Percentiles rank a stretch among this genome's conserved stretches.
Conservation (phyloP, 768 basidiomycete genomes). For the Leccinum broughii region DNA sequence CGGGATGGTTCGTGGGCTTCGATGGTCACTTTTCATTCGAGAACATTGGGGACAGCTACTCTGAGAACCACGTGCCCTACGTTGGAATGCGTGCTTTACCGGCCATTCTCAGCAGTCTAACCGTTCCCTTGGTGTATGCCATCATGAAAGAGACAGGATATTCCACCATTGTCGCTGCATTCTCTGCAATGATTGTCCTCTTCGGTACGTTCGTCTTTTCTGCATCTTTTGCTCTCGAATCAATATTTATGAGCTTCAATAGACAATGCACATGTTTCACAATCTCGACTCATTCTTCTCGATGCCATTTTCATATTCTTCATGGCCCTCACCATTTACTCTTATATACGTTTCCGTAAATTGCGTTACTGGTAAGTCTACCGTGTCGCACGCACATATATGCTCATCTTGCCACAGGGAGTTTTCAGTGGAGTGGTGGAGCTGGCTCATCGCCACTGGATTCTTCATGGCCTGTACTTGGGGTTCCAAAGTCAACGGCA, state of each 20-base stretch:
- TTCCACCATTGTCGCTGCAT: slow-evolving; percentile 85
- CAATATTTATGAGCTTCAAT: slow-evolving; percentile 9
- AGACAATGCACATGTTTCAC: slow-evolving; percentile 97
- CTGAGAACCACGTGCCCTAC: slow-evolving; percentile 84
- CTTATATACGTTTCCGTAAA: slow-evolving; percentile 93
- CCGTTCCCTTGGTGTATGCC: slow-evolving; percentile 86
- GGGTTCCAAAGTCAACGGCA: slow-evolving; percentile 97
- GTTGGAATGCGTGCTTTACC: slow-evolving; percentile 92
- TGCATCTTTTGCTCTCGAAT: neutral
- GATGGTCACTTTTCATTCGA: slow-evolving; percentile 94
- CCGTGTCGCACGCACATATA: neutral
- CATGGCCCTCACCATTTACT: slow-evolving; percentile 90
- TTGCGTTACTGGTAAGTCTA: slow-evolving; percentile 76
- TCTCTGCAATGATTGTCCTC: slow-evolving; percentile 81
- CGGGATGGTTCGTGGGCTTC: slow-evolving; percentile 96
- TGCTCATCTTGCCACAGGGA: slow-evolving; percentile 50
- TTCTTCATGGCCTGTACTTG: slow-evolving; percentile 94
- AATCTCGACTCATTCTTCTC: slow-evolving; percentile 94
- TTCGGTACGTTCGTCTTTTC: slow-evolving; percentile 64
- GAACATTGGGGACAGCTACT: slow-evolving; percentile 93
- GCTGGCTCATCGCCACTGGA: slow-evolving; percentile 88
- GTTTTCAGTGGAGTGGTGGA: slow-evolving; percentile 91
- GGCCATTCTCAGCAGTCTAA: slow-evolving; percentile 87
- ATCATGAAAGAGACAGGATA: slow-evolving; percentile 99
- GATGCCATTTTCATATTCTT: slow-evolving; percentile 95